Evolutionary conservation across 257 asterid species (phyloP), one percentile per base, ranked within the genome.

Genomic region (Fraxinus excelsior): DNA sequence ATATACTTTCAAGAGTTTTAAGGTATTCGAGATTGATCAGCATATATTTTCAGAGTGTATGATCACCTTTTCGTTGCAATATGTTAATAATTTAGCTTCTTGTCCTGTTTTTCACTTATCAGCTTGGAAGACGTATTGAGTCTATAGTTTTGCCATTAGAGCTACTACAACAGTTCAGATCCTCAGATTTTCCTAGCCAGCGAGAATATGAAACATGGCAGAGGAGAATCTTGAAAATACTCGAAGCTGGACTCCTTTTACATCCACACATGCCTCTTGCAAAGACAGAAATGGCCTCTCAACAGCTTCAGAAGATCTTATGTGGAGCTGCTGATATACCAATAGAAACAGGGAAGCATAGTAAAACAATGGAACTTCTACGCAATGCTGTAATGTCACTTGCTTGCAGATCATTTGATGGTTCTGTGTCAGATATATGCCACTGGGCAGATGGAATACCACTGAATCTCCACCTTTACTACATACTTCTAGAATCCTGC

Each of bases 391-490:
- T 88, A 70, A 81, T 79, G 70, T 85, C 94, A 3, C 93, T 92
- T 74, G 90, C 99, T 76, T 79, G 89, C 80, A 85, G 97, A 80
- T 87, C 96, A 72, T 87, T 90, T 85, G 98, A 94, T 78, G 97
- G 95, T 72, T 86, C 94, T n/a, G 71, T 60, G 69, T 78, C 97
- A 5, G 91, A 87, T 81, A 79, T 78, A 64, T 90, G 96, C 88
- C 99, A 94, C 80, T 94, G 99, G 99, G 99, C 97, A 19, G 97
- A 94, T 84, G 97, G 97, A 16, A 67, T 83, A 68, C 99, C 99
- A 28, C 81, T 94, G 76, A 94, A 90, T 85, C 88, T 94, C 71
- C 87, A 82, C 69, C 82, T 94, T 32, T 94, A 94, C 79, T 85
- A 73, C 79, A 88, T 84, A 76, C 88, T 94, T 56, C 78, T 94